Evolutionary conservation across 2,329 filamentous ascomycete genomes (phyloP).

Genomic region (Fusarium anguioides): DNA sequence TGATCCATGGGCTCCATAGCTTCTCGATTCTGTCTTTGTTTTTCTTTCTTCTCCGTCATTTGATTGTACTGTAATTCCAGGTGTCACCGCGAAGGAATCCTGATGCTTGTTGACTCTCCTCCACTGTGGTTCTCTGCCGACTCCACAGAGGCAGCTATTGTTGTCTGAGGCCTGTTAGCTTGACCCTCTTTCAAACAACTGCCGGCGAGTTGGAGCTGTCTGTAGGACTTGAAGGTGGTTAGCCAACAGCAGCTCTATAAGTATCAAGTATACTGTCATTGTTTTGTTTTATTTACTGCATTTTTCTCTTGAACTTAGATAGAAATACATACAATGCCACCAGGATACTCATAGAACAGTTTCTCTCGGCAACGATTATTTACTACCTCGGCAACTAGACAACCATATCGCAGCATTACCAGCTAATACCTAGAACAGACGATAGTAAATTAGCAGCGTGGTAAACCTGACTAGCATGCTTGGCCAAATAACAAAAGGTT

Average conservation of each 20-base stretch:
- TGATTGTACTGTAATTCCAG: neutral
- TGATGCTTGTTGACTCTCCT: conserved; percentile 27
- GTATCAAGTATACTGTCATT: neutral
- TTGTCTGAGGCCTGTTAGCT: conserved; percentile 36
- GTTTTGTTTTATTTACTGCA: too few relatives aligned
- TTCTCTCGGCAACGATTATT: neutral
- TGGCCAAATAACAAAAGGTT: conserved; percentile 13
- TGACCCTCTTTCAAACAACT: conserved; percentile 38
- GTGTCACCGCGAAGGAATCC: conserved; percentile 17
- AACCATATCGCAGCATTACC: neutral
- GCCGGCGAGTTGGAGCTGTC: conserved; percentile 25
- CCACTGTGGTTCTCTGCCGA: conserved; percentile 23
- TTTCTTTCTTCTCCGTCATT: conserved; percentile 25
- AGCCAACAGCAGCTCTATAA: neutral
- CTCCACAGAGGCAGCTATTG: conserved; percentile 40
- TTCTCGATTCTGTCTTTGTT: conserved; percentile 37
- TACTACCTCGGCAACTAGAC: conserved; percentile 31
- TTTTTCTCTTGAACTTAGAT: too few relatives aligned
- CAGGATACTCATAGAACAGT: too few relatives aligned
- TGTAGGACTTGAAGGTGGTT: neutral
- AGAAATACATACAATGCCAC: too few relatives aligned
- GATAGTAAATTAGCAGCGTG: neutral
- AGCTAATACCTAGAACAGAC: conserved; percentile 2
- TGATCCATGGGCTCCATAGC: conserved; percentile 28
- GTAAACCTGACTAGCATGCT: conserved; percentile 2